These are phyloP conservation scores for Hypoxylon sp. DNA, from an alignment of 2,329 filamentous ascomycete species.

Conservation along the genomic window DNA sequence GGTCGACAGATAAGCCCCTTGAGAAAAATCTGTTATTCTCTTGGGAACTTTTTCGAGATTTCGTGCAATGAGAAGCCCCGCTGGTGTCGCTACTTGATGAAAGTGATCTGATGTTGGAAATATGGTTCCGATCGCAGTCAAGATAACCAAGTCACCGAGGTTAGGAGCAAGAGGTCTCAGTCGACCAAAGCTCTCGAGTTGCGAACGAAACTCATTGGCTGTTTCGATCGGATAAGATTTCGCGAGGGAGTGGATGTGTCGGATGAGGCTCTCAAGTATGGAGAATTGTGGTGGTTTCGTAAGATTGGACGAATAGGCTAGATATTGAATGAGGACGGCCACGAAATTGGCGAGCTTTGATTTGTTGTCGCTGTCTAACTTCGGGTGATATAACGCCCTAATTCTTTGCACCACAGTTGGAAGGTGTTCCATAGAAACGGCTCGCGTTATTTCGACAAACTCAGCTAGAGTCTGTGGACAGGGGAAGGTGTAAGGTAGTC, in stretches of 20 bases:
- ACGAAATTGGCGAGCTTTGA: conserved; percentile 80
- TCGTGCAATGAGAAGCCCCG: conserved; percentile 85
- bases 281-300: conserved; percentile 69
- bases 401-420: conserved; percentile 90
- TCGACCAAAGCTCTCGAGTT: conserved; percentile 71
- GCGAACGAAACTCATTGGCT: conserved; percentile 81
- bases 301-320: conserved; percentile 65
- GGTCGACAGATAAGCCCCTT: conserved; percentile 83
- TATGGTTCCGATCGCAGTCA: conserved; percentile 85
- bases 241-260: conserved; percentile 92
- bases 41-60: conserved; percentile 84
- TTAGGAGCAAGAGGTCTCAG: conserved; percentile 67
- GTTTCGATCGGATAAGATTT: conserved; percentile 87
- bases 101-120: conserved; percentile 98
- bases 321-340: conserved; percentile 74
- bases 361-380: conserved; percentile 88
- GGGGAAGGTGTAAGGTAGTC: conserved; percentile 85
- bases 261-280: conserved; percentile 82
- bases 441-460: conserved; percentile 75
- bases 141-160: conserved; percentile 82
- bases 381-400: conserved; percentile 91
- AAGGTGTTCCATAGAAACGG: conserved; percentile 74
- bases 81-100: conserved; percentile 92
- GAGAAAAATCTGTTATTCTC: conserved; percentile 75
- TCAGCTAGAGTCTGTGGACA: conserved; percentile 86